phyloP scores from a whole-genome alignment of 176 grass and related monocot species.

The Alloteropsis semialata region DNA sequence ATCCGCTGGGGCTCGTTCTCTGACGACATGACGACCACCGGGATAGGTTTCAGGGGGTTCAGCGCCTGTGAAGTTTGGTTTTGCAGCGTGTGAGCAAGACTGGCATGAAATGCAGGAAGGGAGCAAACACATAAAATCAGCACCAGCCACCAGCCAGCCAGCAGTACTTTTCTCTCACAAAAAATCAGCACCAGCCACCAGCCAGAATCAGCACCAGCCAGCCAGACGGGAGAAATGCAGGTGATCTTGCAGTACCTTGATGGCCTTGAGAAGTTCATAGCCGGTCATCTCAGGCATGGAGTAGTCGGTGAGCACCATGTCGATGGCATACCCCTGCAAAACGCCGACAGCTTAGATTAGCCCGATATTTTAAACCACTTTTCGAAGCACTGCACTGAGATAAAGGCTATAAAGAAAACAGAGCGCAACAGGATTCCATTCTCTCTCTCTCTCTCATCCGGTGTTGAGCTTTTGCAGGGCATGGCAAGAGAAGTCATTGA shows the following conservation, averaged over 20 bases:
- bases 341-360: not conserved
- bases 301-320: constrained; percentile 96
- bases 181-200: too few relatives aligned
- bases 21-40: constrained; percentile 96
- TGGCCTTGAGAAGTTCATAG: constrained; percentile 86
- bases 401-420: not conserved
- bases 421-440: not conserved
- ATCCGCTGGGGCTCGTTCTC: constrained; percentile 97
- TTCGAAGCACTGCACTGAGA: not conserved
- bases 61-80: constrained; percentile 30
- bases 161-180: too few relatives aligned
- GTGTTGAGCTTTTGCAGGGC: not conserved
- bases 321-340: constrained; percentile 68
- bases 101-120: not conserved
- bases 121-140: not conserved
- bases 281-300: constrained; percentile 99
- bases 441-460: not conserved
- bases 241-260: constrained; percentile 55
- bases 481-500: not conserved
- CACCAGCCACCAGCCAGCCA: too few relatives aligned
- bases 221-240: not conserved
- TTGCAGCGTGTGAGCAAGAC: not conserved
- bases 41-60: constrained; percentile 68
- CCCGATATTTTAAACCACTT: not conserved
- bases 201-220: too few relatives aligned